phyloP scores from a whole-genome alignment of 306 rosid species.

The Quercus bicolor region DNA sequence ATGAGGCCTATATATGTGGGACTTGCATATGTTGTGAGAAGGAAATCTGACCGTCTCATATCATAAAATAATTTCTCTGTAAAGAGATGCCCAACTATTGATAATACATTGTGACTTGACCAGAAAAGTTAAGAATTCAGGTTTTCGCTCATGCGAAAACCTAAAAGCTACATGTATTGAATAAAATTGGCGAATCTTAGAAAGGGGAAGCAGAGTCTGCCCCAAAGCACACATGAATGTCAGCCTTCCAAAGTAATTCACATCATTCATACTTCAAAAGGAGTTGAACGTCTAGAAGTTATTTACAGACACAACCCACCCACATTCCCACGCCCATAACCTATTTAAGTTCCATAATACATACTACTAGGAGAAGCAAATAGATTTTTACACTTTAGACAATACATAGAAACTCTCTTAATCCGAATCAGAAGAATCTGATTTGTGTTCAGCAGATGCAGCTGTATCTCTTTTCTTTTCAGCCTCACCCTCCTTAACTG shows the following conservation, averaged over 20 bases:
- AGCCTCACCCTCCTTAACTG: constrained; percentile 35
- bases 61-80: too few relatives aligned
- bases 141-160: background rate
- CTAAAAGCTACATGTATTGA: too few relatives aligned
- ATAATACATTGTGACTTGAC: too few relatives aligned
- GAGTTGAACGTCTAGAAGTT: background rate
- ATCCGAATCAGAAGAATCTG: constrained; percentile 44
- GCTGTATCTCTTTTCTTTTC: constrained; percentile 24
- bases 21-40: too few relatives aligned
- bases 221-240: background rate
- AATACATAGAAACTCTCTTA: background rate
- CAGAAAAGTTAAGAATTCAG: too few relatives aligned
- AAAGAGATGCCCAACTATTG: too few relatives aligned
- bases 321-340: constrained; percentile 7
- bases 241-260: background rate
- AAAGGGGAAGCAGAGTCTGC: background rate
- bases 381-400: background rate
- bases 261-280: background rate
- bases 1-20: too few relatives aligned
- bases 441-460: constrained; percentile 7
- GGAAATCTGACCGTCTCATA: too few relatives aligned
- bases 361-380: background rate
- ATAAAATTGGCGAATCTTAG: background rate
- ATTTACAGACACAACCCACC: background rate
- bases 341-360: background rate